phyloP scores from a whole-genome alignment of 345 rosid genomes.

The Zanthoxylum bungeanum region DNA sequence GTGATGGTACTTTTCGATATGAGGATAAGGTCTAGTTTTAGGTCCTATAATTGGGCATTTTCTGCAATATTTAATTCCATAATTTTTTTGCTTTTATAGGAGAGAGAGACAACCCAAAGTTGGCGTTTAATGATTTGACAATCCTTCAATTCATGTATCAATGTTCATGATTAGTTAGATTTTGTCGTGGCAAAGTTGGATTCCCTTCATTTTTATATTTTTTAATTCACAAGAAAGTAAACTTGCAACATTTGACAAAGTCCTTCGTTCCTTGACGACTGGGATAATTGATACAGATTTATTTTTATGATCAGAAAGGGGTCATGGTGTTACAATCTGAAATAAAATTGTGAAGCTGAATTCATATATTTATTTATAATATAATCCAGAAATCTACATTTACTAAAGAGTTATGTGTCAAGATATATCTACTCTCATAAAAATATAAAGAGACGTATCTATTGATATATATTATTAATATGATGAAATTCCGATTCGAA shows the following conservation, averaged over 20 bases:
- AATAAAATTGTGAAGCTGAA: no score
- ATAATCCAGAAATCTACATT: no score
- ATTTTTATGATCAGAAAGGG: no score
- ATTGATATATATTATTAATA: no score
- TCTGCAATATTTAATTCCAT: no score
- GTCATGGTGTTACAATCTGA: no score
- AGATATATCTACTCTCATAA: not conserved
- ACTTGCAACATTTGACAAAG: conserved; percentile 4
- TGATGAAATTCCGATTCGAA: no score
- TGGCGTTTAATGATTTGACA: not conserved
- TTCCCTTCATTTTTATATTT: not conserved
- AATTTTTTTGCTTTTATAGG: not conserved
- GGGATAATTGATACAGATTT: no score
- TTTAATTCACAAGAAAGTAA: not conserved
- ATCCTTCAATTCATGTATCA: not conserved
- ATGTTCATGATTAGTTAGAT: not conserved
- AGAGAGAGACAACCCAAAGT: not conserved
- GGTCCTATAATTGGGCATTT: conserved; percentile 2
- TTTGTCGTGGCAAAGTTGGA: not conserved
- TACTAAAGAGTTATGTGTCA: not conserved
- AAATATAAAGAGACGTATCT: no score
- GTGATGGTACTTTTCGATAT: not conserved
- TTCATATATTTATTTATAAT: no score
- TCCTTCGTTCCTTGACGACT: not conserved
- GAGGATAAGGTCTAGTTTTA: not conserved